Evolutionary conservation across 257 asterid species (phyloP), one percentile per base, ranked within the genome.

Genomic region (Forsythia viridissima): DNA sequence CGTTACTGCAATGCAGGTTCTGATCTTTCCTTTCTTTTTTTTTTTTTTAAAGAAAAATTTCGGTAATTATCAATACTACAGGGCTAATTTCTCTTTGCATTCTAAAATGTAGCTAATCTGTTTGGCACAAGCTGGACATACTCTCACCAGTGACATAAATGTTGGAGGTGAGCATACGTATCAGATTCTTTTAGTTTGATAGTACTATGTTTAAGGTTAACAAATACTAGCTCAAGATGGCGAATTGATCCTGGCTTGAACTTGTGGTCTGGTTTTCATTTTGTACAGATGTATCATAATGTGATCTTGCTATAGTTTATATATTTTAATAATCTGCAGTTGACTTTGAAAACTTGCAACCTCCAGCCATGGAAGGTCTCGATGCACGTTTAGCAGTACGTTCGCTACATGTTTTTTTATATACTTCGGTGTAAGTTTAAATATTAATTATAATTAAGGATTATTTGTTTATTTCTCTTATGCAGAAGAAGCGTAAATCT

Each of bases 1-100:
- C 79, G 65, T 92, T 67, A 82, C 91, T 41, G 94, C 97, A 65
- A 90, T 93, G 95, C 99, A 95, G 98, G 99, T 93, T 84, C 76
- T 40, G n/a, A 6, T 82, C 51, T 38, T 76, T 79, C 67, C 57
- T 37, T 71, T 18, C 5, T 20, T 40, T 41, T 41, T 41, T 6
- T 6, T 43, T 8, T 43, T 44, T 44, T 44, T 12, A 11, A 44
- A 44, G 52, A 44, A 6, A 6, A 42, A 8, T 46, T 46, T 46
- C 4, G 55, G 6, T 11, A 12, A 13, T 36, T 72, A 72, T 75
- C 42, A 68, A 65, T 52, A 3, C 46, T 48, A 36, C 78, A 84
- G 38, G 55, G 85, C 81, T 87, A 44, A 87, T 75, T 73, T 76
- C 11, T 75, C 69, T 72, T 63, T 3, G 30, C 9, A 70, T 72